phyloP scores from a whole-genome alignment of 225 moss, liverwort and hornwort genomes.

The Marchantia paleacea region DNA sequence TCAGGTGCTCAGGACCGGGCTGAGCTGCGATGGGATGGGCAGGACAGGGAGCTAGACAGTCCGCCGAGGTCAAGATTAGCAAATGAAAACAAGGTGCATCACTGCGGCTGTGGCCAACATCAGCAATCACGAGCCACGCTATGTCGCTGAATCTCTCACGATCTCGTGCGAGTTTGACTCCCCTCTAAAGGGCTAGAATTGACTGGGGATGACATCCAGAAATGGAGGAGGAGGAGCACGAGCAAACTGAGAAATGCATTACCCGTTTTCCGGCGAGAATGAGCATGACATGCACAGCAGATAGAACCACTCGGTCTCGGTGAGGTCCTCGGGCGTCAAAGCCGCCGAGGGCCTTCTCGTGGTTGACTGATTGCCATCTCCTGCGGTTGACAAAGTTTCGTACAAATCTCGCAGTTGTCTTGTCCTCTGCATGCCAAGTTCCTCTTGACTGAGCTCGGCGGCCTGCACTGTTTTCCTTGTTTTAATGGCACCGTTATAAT shows the following conservation, averaged over 20 bases:
- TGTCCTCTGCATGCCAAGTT: conserved; percentile 88
- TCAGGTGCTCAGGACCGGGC: too few species aligned
- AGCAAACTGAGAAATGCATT: conserved; percentile 7
- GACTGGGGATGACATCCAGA: too few species aligned
- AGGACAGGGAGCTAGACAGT: too few species aligned
- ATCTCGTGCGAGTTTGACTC: too few species aligned
- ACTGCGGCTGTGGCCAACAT: too few species aligned
- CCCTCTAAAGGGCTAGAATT: too few species aligned
- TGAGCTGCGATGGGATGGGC: too few species aligned
- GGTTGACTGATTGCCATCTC: conserved; percentile 46
- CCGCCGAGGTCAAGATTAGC: too few species aligned
- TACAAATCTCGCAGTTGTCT: conserved; percentile 87
- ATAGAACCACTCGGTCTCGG: conserved; percentile 98
- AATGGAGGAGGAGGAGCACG: too few species aligned
- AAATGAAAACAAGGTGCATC: too few species aligned
- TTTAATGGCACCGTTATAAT: conserved; percentile 89
- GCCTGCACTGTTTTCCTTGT: conserved; percentile 81
- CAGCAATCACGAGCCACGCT: too few species aligned
- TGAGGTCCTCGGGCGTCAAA: conserved; percentile 90
- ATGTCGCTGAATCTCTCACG: too few species aligned
- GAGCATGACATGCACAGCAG: conserved; percentile 92
- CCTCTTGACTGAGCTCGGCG: conserved; percentile 76
- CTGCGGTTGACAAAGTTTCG: conserved; percentile 52
- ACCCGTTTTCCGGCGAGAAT: conserved; percentile 78
- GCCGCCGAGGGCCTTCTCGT: conserved; percentile 74